phyloP scores from a whole-genome alignment of 352 stramenopile species.

The Pythium apleroticum region DNA sequence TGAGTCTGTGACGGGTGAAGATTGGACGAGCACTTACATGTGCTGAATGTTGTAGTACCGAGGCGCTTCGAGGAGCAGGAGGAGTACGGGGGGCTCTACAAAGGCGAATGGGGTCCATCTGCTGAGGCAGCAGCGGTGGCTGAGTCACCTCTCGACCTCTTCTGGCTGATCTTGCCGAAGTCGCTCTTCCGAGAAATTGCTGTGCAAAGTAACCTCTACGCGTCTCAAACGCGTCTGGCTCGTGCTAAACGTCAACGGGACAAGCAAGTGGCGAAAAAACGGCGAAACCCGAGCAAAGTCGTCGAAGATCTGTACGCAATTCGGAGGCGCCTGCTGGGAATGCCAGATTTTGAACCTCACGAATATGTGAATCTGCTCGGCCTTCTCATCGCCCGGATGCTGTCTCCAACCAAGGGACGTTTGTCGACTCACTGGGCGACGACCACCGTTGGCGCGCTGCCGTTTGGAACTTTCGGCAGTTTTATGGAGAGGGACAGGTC shows the following conservation, averaged over 20 bases:
- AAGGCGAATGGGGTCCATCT: too few species aligned
- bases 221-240: neutral
- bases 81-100: too few species aligned
- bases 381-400: conserved; percentile 1
- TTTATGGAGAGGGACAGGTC: conserved; percentile 1
- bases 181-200: neutral
- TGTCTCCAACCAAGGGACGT: conserved; percentile 1
- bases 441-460: neutral
- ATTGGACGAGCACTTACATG: too few species aligned
- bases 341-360: neutral
- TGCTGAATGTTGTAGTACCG: too few species aligned
- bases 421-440: neutral
- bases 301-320: too few species aligned
- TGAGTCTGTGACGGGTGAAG: too few species aligned
- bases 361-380: conserved; percentile 3
- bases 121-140: too few species aligned
- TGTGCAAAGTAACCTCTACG: conserved; percentile 3
- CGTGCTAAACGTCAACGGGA: neutral
- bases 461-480: neutral
- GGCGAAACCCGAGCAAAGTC: neutral
- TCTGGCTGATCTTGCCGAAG: conserved; percentile 4
- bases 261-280: neutral
- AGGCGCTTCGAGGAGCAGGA: too few species aligned
- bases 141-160: conserved; percentile 1
- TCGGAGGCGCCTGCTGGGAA: too few species aligned